phyloP scores from a whole-genome alignment of 148 eudicot genomes.

The Rhododendron kiyosumense region DNA sequence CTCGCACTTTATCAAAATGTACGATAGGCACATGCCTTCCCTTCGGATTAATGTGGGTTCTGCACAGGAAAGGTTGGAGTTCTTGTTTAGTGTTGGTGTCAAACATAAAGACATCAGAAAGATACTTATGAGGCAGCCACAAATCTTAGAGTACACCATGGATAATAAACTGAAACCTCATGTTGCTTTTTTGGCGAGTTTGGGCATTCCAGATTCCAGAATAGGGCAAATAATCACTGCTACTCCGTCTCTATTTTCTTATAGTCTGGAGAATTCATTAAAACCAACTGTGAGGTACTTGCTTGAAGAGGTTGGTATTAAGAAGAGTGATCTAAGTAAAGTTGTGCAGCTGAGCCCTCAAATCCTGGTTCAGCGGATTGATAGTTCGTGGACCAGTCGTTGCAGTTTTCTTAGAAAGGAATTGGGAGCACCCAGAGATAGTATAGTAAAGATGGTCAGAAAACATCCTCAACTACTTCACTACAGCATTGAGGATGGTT shows the following conservation, averaged over 20 bases:
- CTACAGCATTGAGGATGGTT: constrained; percentile 89
- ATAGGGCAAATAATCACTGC: constrained; percentile 76
- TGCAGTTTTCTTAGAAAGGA: constrained; percentile 72
- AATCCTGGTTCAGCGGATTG: constrained; percentile 89
- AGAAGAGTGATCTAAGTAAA: constrained; percentile 68
- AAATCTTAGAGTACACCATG: constrained; percentile 76
- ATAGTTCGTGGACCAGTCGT: constrained; percentile 74
- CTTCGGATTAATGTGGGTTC: constrained; percentile 75
- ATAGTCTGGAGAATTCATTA: constrained; percentile 82
- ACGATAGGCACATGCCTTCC: constrained; percentile 75
- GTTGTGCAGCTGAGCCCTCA: constrained; percentile 96
- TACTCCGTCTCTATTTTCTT: constrained; percentile 83
- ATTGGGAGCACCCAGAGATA: constrained; percentile 80
- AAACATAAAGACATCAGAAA: constrained; percentile 73
- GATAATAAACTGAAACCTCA: constrained; percentile 82
- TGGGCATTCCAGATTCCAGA: constrained; percentile 85
- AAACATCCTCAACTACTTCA: constrained; percentile 97
- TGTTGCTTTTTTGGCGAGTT: constrained; percentile 60
- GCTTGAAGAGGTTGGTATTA: constrained; percentile 84
- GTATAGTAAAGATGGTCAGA: constrained; percentile 82
- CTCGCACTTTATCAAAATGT: constrained; percentile 77
- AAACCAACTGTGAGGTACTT: constrained; percentile 85
- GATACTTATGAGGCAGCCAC: constrained; percentile 84
- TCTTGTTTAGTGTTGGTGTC: constrained; percentile 72
- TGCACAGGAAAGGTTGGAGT: constrained; percentile 76